Conservation (phyloP, 148 eudicot genomes). For the Beta vulgaris region DNA sequence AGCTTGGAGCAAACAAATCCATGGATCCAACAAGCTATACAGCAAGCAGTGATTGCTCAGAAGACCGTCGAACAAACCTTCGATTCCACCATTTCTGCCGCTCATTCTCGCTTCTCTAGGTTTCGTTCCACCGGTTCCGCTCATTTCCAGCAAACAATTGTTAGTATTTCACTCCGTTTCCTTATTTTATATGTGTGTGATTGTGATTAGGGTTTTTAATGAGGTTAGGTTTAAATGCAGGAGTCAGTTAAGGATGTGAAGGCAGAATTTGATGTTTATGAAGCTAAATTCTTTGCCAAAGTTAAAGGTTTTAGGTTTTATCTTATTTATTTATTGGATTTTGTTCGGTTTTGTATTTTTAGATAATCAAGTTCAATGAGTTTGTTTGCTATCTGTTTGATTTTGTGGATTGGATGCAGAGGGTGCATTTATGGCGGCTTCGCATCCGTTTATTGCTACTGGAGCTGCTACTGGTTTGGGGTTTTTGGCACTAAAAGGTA, state of each 20-base stretch:
- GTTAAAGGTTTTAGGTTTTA: constrained; percentile 57
- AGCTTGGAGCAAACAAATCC: constrained; percentile 33
- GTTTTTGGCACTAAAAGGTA: constrained; percentile 60
- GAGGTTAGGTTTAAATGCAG: constrained; percentile 33
- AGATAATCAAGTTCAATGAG: not conserved
- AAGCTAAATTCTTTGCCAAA: constrained; percentile 53
- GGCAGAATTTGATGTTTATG: constrained; percentile 52
- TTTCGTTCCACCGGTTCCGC: constrained; percentile 65
- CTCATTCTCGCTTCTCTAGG: constrained; percentile 58
- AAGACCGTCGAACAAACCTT: constrained; percentile 35
- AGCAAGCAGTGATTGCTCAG: no score
- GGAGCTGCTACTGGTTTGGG: constrained; percentile 65
- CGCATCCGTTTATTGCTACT: constrained; percentile 60
- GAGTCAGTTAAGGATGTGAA: constrained; percentile 64
- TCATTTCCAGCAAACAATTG: constrained; percentile 58
- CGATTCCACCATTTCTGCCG: constrained; percentile 38
- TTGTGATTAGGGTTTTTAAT: constrained; percentile 17
- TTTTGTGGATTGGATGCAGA: constrained; percentile 42
- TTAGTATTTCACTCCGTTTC: constrained; percentile 12
- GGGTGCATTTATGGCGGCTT: constrained; percentile 54
- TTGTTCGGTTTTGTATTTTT: not conserved
- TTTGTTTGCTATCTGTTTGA: not conserved
- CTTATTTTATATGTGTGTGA: not conserved
- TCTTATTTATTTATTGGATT: not conserved
- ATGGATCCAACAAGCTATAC: constrained; percentile 60